Base-by-base conservation (phyloP, 2,329 filamentous ascomycete genomes). In the Diplodia intermedia region DNA sequence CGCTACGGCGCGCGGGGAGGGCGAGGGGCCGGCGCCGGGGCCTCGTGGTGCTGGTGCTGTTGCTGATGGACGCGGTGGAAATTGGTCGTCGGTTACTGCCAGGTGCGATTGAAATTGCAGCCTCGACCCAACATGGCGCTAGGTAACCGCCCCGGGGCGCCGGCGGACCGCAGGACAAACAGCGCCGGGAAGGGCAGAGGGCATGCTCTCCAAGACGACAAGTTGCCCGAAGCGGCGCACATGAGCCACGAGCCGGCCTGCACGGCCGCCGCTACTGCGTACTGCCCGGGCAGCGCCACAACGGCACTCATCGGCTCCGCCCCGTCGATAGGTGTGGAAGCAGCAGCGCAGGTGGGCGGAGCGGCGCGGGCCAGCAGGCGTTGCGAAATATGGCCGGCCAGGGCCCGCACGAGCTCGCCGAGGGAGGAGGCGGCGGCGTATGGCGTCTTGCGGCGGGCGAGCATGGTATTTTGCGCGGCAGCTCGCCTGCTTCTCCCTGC, bases 31-130 rank as follows among this genome's bases (percentile, higher is more conserved):
- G 36, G 15, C n/a, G 55, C 15, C 20, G 12, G 12, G 55, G 38
- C 55, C 55, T 43, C 55, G 55, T 60, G 54, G 38, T 56, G 31
- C 12, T 29, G 53, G 33, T 9, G 54, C 33, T 60, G 38, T 33
- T 61, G 57, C 57, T 61, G 57, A 61, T 61, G 57, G 23, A 31
- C 57, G 57, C 57, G 26, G 57, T 61, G 55, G 55, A 60, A 60
- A 60, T 60, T 60, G 55, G 38, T 9, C 12, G 20, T 47, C 40
- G 40, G 40, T n/a, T 47, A 9, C 12, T 43, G 14, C 53, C 31
- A 31, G 47, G 20, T 60, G n/a, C 40, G 55, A 31, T 55, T 26
- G 55, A 43, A 43, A 60, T 60, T 60, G 55, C 40, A 47, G 55
- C 26, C 26, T 23, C 55, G 40, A n/a, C 38, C 36, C 36, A 38